Conservation (phyloP, 768 basidiomycete species). For the Lyophyllum semitale region DNA sequence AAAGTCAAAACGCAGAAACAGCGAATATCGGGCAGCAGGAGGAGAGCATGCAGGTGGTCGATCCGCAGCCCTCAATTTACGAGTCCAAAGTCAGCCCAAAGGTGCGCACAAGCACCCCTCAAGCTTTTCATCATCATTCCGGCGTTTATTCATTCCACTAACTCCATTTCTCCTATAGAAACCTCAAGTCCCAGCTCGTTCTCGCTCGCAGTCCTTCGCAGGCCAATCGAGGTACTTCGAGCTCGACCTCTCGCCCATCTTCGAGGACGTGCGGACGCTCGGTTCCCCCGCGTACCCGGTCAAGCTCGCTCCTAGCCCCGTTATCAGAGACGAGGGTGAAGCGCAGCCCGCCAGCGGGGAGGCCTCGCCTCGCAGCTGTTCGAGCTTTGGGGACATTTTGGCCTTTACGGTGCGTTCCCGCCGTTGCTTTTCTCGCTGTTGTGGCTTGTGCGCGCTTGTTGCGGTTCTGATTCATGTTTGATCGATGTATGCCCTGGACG, state of each 20-base stretch:
- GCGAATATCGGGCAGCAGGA: not conserved
- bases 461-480: too few species aligned
- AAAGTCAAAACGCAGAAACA: not conserved
- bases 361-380: not conserved
- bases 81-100: not conserved
- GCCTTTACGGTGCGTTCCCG: conserved; percentile 3
- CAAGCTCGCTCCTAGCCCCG: conserved; percentile 5
- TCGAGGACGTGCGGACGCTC: conserved; percentile 4
- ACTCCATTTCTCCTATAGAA: not conserved
- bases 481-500: too few species aligned
- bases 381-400: conserved; percentile 2
- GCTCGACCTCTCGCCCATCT: conserved; percentile 16
- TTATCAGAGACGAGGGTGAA: conserved; percentile 3
- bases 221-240: conserved; percentile 15
- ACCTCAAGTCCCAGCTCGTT: not conserved
- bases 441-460: too few species aligned
- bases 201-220: conserved; percentile 4
- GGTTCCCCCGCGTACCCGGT: not conserved
- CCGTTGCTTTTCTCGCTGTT: not conserved
- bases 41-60: not conserved
- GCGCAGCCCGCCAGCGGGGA: not conserved
- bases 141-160: not conserved
- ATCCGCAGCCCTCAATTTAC: not conserved
- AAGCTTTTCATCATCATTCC: not conserved
- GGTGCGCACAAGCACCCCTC: not conserved